Evolutionary conservation across 352 stramenopile species (phyloP), one percentile per base, ranked within the genome.

Genomic region (Albugo candida): DNA sequence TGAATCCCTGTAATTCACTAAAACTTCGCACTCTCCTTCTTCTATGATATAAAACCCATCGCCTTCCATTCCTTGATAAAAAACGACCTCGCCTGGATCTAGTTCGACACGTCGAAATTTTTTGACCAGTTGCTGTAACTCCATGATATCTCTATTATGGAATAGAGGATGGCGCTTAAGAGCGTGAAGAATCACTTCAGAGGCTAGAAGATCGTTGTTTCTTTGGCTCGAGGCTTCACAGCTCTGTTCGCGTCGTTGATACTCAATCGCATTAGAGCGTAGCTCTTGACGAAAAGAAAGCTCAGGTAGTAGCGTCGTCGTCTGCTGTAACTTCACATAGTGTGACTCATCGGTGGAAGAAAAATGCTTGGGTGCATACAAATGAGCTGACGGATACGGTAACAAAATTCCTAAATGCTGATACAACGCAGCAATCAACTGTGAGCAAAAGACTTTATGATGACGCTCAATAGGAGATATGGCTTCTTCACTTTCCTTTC

Each of bases 291-390:
- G 62, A 11, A 92, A 48, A 16, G 78, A 88, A 41, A 84, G 62
- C 52, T 86, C 73, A 3, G 74, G 73, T 41, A 84, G 45, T 18
- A 81, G 76, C 24, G 58, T 69, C 13, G 67, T 72, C 19, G 81
- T 72, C 50, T 82, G 71, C 38, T 88, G 75, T 34, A 88, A 55
- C 24, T 88, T 83, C 0, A 92, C 44, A 53, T 85, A 92, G 20
- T 70, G 60, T 13, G 52, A 61, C 10, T 37, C 43, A 36, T 77
- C 65, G 2, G 53, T 58, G 17, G 47, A 60, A 17, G 69, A 80
- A 52, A 92, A 92, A 44, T 92, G 75, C 58, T 92, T 86, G n/a
- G 76, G 79, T 38, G 87, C 51, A 49, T 92, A 92, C 49, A 74
- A 92, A 43, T 83, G 88, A 0, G 76, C 65, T 16, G 76, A 82